Evolutionary conservation across 345 rosid genomes (phyloP), one percentile per base, ranked within the genome.

Genomic region (Trapa incisa): DNA sequence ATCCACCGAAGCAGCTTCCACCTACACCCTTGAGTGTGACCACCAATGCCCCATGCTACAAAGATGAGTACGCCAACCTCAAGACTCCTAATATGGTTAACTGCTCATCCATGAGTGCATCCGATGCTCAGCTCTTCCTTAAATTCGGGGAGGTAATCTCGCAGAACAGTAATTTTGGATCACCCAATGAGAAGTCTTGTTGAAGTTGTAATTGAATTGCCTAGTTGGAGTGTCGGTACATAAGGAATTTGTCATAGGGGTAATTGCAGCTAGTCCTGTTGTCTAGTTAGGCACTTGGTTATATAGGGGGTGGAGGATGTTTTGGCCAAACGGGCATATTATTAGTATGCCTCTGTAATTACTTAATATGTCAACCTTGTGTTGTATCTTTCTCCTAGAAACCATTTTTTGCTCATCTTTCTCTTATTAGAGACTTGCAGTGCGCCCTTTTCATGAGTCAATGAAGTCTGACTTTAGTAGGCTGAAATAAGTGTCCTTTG

Each of bases 81-180:
- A 94, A 86, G 82, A 72, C 93, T 58, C 89, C 99, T 12, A 91
- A 89, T 72, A 43, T 87, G 78, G 81, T 91, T 22, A 86, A 85
- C 39, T 91, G 86, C 66, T 87, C 97, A n/a, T 84, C 99, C 1
- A 88, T 89, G 88, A 89, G 99, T 84, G 85, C 97, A 45, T 86
- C 97, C 5, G 97, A 94, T 74, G 97, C 96, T 2, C 91, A 94
- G 64, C 96, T 91, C 65, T 91, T 94, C 78, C 85, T 84, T 6
- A 89, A 89, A 60, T 91, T 94, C 47, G 99, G 96, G 10, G 93
- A 94, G 86, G 96, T 94, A 33, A 94, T 91, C 74, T 91, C 97
- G 32, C 96, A 86, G 72, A 87, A 87, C 68, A 89, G 95, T 14
- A 71, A 67, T 7, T 61, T 72, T 0, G 71, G n/a, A 35, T 72